Conservation (phyloP, 257 asterid species). For the Verbascum thapsus region DNA sequence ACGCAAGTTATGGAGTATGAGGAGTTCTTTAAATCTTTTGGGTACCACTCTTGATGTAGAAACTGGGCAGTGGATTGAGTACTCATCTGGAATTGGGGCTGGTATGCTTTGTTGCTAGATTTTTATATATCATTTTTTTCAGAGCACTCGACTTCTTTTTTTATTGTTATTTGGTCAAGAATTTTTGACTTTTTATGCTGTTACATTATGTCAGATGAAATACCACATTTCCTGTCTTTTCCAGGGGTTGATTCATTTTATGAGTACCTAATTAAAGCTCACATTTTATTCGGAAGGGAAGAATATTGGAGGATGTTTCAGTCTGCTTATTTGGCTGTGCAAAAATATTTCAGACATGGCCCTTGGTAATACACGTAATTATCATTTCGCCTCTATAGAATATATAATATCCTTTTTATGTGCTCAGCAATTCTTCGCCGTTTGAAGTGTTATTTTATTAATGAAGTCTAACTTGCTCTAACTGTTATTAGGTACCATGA, state of each 20-base stretch:
- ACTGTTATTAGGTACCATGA: conserved; percentile 82
- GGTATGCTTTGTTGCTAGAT: conserved; percentile 48
- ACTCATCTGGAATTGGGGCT: conserved; percentile 97
- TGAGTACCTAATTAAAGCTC: conserved; percentile 88
- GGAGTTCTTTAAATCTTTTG: conserved; percentile 89
- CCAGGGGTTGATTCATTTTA: conserved; percentile 96
- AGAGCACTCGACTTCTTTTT: background rate
- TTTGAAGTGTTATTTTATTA: conserved; percentile 27
- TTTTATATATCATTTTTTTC: conserved; percentile 14
- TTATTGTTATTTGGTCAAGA: conserved; percentile 15
- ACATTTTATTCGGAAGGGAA: conserved; percentile 91
- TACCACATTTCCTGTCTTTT: conserved; percentile 25
- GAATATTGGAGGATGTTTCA: conserved; percentile 97
- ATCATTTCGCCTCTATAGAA: conserved; percentile 10
- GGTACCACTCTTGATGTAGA: conserved; percentile 91
- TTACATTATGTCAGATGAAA: background rate
- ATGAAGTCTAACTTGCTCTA: conserved; percentile 15
- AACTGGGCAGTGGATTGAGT: conserved; percentile 91
- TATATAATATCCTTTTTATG: conserved; percentile 1
- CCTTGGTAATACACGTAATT: conserved; percentile 64
- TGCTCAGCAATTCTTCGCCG: conserved; percentile 20
- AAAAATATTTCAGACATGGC: conserved; percentile 85
- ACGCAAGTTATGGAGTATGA: conserved; percentile 96
- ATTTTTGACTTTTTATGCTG: conserved; percentile 8
- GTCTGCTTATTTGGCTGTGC: conserved; percentile 85